These are phyloP conservation scores for Alternaria panax DNA, from an alignment of 2,329 filamentous ascomycete genomes.

Conservation along the genomic window DNA sequence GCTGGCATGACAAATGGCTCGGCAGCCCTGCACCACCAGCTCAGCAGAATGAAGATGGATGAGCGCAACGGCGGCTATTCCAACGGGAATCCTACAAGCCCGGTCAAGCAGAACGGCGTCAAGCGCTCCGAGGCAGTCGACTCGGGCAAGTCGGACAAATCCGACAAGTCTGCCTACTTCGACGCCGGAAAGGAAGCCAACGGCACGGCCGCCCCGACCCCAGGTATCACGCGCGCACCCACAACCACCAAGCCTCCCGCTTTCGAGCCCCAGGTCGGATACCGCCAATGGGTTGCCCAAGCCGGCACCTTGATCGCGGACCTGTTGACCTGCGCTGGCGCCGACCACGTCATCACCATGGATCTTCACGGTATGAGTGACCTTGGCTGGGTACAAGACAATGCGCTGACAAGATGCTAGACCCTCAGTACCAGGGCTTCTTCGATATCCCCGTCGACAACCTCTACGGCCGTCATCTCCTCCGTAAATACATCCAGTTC, in stretches of 20 bases:
- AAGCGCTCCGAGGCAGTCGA: constrained; percentile 45
- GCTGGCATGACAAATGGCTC: constrained; percentile 71
- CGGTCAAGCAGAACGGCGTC: constrained; percentile 35
- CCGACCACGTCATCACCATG: constrained; percentile 97
- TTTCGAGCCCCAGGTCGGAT: constrained; percentile 86
- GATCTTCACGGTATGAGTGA: constrained; percentile 65
- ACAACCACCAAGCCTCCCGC: constrained; percentile 59
- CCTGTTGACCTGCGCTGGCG: constrained; percentile 91
- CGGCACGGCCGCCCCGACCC: constrained; percentile 21
- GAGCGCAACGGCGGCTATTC: constrained; percentile 57
- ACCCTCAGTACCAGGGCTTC: constrained; percentile 97
- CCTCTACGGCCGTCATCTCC: constrained; percentile 81
- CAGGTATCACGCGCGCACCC: constrained; percentile 31
- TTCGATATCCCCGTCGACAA: constrained; percentile 99
- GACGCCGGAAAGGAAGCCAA: constrained; percentile 38
- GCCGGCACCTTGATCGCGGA: constrained; percentile 94
- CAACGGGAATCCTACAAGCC: constrained; percentile 28
- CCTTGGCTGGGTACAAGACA: neutral
- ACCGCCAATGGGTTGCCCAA: constrained; percentile 98
- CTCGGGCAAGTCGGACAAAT: constrained; percentile 40
- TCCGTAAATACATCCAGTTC: constrained; percentile 74
- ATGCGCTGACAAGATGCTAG: constrained; percentile 60
- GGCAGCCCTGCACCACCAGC: constrained; percentile 73
- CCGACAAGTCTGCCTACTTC: constrained; percentile 32
- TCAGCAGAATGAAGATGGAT: constrained; percentile 71